Percentiles rank a stretch among this genome's conserved stretches.
Conservation (phyloP, 352 stramenopile species). For the Phytophthora chlamydospora region DNA sequence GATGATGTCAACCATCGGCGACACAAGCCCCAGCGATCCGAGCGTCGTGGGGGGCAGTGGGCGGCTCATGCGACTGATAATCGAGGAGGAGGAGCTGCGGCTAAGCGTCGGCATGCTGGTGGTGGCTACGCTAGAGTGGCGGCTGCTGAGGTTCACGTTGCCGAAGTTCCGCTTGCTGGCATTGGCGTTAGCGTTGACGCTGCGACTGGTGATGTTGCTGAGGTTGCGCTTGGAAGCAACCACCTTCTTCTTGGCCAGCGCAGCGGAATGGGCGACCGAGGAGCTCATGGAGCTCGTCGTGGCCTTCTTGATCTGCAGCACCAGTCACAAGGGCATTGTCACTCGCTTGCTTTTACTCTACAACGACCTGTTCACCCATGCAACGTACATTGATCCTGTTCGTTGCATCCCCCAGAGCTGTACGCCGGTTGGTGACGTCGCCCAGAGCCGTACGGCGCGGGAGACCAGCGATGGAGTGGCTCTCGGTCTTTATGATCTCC, state of each 20-base stretch:
- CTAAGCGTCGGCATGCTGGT: constrained; percentile 15
- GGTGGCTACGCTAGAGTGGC: constrained; percentile 8
- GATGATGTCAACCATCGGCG: constrained; percentile 33
- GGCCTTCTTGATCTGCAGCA: constrained; percentile 62
- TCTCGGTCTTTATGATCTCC: constrained; percentile 24
- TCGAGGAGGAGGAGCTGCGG: constrained; percentile 26
- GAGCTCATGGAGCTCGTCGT: constrained; percentile 47
- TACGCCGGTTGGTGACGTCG: constrained; percentile 74
- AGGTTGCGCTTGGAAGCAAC: constrained; percentile 48
- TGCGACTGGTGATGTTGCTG: constrained; percentile 36
- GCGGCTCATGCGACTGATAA: constrained; percentile 32
- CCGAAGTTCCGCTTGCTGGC: constrained; percentile 27
- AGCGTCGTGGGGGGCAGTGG: constrained; percentile 40
- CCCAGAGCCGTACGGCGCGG: constrained; percentile 44
- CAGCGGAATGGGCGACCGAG: constrained; percentile 24
- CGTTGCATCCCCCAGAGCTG: constrained; percentile 67
- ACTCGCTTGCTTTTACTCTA: constrained; percentile 1
- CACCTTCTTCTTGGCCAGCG: constrained; percentile 57
- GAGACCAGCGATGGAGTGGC: constrained; percentile 7
- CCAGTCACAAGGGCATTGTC: constrained; percentile 5
- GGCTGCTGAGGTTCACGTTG: constrained; percentile 32
- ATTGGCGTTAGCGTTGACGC: constrained; percentile 19
- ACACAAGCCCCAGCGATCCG: constrained; percentile 39
- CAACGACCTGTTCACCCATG: not conserved
- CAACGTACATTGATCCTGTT: constrained; percentile 74